Percentiles rank a stretch among this genome's conserved stretches.
Conservation (phyloP, 352 stramenopile genomes). For the Phytophthora kernoviae region DNA sequence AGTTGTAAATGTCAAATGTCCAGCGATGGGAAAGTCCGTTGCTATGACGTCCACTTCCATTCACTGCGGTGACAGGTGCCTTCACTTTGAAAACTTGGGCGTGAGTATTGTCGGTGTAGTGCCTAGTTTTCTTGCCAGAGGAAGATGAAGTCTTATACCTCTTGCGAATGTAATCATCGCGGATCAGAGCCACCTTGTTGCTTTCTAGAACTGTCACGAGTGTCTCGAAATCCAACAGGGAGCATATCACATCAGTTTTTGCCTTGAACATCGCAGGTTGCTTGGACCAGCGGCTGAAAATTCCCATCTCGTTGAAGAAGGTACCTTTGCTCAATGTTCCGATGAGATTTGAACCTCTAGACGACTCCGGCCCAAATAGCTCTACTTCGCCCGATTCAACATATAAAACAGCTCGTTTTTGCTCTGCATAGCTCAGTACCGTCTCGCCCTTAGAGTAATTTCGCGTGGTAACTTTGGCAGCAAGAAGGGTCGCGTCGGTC, state of each 20-base stretch:
- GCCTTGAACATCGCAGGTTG: slow-evolving; percentile 49
- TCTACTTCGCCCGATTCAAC: slow-evolving; percentile 48
- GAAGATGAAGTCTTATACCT: slow-evolving; percentile 12
- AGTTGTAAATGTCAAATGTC: slow-evolving; percentile 46
- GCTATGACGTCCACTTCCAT: slow-evolving; percentile 13
- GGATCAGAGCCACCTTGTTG: slow-evolving; percentile 33
- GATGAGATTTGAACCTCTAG: slow-evolving; percentile 40
- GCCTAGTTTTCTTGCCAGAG: slow-evolving; percentile 9
- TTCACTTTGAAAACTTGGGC: slow-evolving; percentile 62
- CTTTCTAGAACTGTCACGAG: slow-evolving; percentile 45
- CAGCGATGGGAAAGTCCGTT: slow-evolving; percentile 39
- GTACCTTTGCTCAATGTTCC: slow-evolving; percentile 25
- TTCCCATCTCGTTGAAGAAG: slow-evolving; percentile 61
- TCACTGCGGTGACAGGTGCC: slow-evolving; percentile 35
- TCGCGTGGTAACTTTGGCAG: slow-evolving; percentile 16
- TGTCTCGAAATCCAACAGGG: slow-evolving; percentile 42
- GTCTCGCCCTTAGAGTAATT: slow-evolving; percentile 32
- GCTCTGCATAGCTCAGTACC: slow-evolving; percentile 58
- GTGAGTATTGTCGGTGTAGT: slow-evolving; percentile 41
- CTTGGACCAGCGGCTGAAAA: slow-evolving; percentile 54
- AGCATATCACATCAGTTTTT: slow-evolving; percentile 34
- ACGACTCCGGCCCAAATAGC: slow-evolving; percentile 49
- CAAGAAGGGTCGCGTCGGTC: slow-evolving; percentile 13
- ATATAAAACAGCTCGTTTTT: slow-evolving; percentile 46
- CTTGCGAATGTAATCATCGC: slow-evolving; percentile 47